Base-by-base conservation (phyloP, 768 basidiomycete genomes). In the Phaffia tasmanica region DNA sequence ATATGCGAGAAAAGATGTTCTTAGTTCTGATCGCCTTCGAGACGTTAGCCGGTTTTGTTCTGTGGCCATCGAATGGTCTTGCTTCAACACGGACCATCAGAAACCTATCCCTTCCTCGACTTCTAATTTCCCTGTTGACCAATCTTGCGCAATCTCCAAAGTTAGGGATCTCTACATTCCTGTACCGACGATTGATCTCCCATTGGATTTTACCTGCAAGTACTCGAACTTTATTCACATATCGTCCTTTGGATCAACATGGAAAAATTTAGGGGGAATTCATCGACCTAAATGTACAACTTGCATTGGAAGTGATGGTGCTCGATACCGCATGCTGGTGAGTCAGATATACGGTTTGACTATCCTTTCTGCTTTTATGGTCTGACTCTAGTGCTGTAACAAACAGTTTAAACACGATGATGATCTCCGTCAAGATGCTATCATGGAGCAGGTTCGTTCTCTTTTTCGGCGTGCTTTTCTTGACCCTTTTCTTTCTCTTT, bases 401-500 rank as follows among this genome's bases (percentile, higher is more conserved):
- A 91, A 78, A 97, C 16, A 99, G 75, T 90, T 90, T 3, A 84
- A 87, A 77, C 87, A 87, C 11, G 80, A 83, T 14, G 95, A 99
- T 71, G 95, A 99, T 72, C 75, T 95, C 56, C 85, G 95, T 50
- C 95, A 99, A 76, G 95, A 99, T 73, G 93, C 93, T 0, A 91
- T 98, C 62, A 97, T 99, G 93, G 90, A 97, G 73, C 95, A 99
- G 76, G 35, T 42, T 42, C 35, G 11, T 42, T 42, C 35, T 5
- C 35, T 42, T 11, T 42, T 11, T 42, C 35, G 11, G 35, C 11
- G 11, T 42, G 35, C 35, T 42, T n/a, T n/a, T n/a, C n/a, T n/a
- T n/a, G n/a, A n/a, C n/a, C n/a, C n/a, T n/a, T n/a, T n/a, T n/a
- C n/a, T n/a, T 42, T 42, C 35, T 42, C 35, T 11, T 42, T 5